phyloP scores from a whole-genome alignment of 2,329 filamentous ascomycete species.

The Ophiosphaerella narmari region DNA sequence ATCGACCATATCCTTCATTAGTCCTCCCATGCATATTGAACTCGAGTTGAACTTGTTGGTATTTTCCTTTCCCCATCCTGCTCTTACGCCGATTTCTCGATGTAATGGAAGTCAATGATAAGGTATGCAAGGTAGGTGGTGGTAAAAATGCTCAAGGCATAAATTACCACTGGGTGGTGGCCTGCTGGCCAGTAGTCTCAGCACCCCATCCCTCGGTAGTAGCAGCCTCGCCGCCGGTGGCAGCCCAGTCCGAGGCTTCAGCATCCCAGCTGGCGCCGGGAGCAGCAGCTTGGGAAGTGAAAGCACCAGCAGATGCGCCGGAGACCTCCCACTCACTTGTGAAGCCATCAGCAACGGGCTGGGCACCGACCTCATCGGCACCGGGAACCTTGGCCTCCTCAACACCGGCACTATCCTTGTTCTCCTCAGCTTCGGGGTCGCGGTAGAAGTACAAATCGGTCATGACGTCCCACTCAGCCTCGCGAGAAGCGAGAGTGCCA shows the following conservation, averaged over 20 bases:
- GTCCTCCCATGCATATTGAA: slow-evolving; percentile 13
- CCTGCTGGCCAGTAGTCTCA: slow-evolving; percentile 41
- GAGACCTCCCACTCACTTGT: slow-evolving; percentile 85
- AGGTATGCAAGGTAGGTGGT: slow-evolving; percentile 37
- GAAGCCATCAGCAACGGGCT: slow-evolving; percentile 79
- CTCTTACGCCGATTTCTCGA: slow-evolving; percentile 37
- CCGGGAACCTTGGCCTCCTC: slow-evolving; percentile 85
- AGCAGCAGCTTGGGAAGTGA: slow-evolving; percentile 60
- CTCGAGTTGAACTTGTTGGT: slow-evolving; percentile 20
- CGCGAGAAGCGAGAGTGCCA: slow-evolving; percentile 93
- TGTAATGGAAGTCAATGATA: slow-evolving; percentile 34
- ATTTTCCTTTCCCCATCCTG: slow-evolving; percentile 34
- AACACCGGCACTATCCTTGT: slow-evolving; percentile 83
- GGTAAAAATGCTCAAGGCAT: slow-evolving; percentile 16
- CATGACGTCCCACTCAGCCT: slow-evolving; percentile 99
- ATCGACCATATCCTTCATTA: slow-evolving; percentile 39
- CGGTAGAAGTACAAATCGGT: slow-evolving; percentile 99
- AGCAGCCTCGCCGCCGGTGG: slow-evolving; percentile 52
- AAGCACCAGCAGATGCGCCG: slow-evolving; percentile 66
- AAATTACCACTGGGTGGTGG: slow-evolving; percentile 53
- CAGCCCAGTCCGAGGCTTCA: slow-evolving; percentile 71
- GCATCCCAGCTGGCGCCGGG: slow-evolving; percentile 68
- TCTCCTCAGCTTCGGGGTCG: slow-evolving; percentile 98
- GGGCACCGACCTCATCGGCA: slow-evolving; percentile 81
- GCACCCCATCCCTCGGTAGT: slow-evolving; percentile 59